phyloP scores from a whole-genome alignment of 2,329 filamentous ascomycete genomes.

The Claviceps lovelessii region DNA sequence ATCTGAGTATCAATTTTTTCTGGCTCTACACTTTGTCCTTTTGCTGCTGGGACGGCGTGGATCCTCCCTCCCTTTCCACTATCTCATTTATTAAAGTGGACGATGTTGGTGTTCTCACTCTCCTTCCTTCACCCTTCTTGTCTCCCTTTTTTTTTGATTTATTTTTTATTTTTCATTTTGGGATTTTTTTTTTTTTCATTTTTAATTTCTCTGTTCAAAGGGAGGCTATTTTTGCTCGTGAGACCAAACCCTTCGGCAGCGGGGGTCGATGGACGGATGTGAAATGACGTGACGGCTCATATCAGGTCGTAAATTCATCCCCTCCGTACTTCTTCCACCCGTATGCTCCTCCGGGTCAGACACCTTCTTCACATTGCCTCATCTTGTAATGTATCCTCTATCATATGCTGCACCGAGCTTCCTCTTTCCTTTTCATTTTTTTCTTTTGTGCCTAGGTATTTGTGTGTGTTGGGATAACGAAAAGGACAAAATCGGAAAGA shows the following conservation, averaged over 20 bases:
- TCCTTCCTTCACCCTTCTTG: background rate
- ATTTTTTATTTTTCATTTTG: background rate
- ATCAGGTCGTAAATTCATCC: background rate
- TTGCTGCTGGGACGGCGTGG: background rate
- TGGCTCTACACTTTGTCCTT: background rate
- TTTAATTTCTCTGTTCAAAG: background rate
- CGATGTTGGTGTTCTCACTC: background rate
- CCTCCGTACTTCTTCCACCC: background rate
- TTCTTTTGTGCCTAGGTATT: background rate
- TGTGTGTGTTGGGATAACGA: background rate
- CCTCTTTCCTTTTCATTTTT: background rate
- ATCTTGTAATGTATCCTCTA: background rate
- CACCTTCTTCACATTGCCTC: background rate
- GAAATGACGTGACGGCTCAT: background rate
- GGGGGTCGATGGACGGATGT: background rate
- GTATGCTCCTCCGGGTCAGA: background rate
- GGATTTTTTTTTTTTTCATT: background rate
- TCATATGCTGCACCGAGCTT: background rate
- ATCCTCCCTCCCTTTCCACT: background rate
- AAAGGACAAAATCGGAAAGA: background rate
- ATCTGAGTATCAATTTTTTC: background rate
- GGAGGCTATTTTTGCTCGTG: background rate
- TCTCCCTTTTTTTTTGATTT: background rate
- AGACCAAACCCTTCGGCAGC: background rate
- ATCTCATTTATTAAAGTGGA: background rate